These are phyloP conservation scores for Colletotrichum sojae DNA, from an alignment of 2,329 filamentous ascomycete genomes.

Conservation along the genomic window DNA sequence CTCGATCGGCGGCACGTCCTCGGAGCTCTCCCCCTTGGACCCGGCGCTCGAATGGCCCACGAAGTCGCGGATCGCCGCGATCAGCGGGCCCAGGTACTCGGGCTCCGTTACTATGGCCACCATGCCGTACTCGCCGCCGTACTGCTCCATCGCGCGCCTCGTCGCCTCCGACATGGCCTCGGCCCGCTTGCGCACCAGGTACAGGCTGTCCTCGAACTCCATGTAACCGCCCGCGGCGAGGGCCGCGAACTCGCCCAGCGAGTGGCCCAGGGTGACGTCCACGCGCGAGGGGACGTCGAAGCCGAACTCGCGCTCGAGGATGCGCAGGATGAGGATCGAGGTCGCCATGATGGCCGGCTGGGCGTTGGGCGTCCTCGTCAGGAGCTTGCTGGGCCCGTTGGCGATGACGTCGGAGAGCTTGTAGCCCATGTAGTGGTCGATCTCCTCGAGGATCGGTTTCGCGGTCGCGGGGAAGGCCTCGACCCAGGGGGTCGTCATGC, in stretches of 20 bases:
- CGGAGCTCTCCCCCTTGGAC: conserved; percentile 76
- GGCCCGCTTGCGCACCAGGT: conserved; percentile 82
- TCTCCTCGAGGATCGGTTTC: conserved; percentile 84
- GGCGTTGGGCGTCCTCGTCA: conserved; percentile 88
- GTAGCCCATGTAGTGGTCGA: conserved; percentile 82
- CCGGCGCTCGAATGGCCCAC: conserved; percentile 78
- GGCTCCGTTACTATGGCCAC: conserved; percentile 92
- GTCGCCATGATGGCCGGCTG: conserved; percentile 98
- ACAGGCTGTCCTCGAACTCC: conserved; percentile 81
- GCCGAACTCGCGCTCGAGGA: conserved; percentile 87
- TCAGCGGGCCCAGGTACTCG: conserved; percentile 77
- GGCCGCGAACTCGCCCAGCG: conserved; percentile 92
- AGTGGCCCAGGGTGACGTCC: conserved; percentile 90
- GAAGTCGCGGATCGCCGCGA: conserved; percentile 84
- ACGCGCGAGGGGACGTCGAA: conserved; percentile 80
- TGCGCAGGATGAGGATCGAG: conserved; percentile 88
- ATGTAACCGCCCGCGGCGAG: conserved; percentile 89
- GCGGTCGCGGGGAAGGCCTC: conserved; percentile 86
- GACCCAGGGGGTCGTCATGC: conserved; percentile 89
- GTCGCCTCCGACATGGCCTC: conserved; percentile 88
- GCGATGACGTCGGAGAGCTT: conserved; percentile 84
- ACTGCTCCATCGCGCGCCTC: conserved; percentile 72
- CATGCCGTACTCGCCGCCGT: conserved; percentile 92
- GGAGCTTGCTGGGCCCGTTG: conserved; percentile 80
- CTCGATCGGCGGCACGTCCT: conserved; percentile 81